Evolutionary conservation across 768 basidiomycete species (phyloP), one percentile per base, ranked within the genome.

Genomic region (Lepiota brunneoincarnata): DNA sequence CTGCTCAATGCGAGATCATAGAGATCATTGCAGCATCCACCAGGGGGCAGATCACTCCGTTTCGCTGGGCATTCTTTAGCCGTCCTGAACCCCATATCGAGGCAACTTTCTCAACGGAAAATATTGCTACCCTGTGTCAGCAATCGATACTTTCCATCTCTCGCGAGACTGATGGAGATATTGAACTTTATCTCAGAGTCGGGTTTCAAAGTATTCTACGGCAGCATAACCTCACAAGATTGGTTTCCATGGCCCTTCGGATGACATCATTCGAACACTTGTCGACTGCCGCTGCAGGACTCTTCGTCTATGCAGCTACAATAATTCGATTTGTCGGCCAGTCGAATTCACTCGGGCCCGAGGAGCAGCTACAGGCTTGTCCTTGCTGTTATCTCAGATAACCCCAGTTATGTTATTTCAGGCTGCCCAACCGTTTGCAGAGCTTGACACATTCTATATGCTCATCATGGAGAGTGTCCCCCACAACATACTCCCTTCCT

Each of bases 261-360:
- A 7, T 18, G 18, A 7, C 39, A 44, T 57, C 28, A n/a, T 59
- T 2, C 17, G 55, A 4, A 34, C n/a, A 14, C 44, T 61, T 7
- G 59, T 67, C 10, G 24, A 52, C 4, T n/a, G 59, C 60, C 31
- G 54, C 66, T 0, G 56, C 58, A 0, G 60, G 66, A 0, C 55
- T 65, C 6, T 69, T 69, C 43, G 62, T 69, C 10, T 67, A 65
- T 47, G 62, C 66, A 1, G 26, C 66, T 17, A 66, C 66, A 0
- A 62, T 67, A 5, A 47, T 64, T 48, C 64, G 63, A 42, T 69
- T 65, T 40, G 57, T 67, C 11, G 64, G 59, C 26, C 59, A 61
- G 7, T 44, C 58, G 17, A 43, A 47, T 2, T 53, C 47, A 10
- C 57, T 55, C 20, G 26, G 34, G 6, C 17, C 40, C 18, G 28